phyloP scores from a whole-genome alignment of 805 yeast species.

The Zygosaccharomyces bailii region DNA sequence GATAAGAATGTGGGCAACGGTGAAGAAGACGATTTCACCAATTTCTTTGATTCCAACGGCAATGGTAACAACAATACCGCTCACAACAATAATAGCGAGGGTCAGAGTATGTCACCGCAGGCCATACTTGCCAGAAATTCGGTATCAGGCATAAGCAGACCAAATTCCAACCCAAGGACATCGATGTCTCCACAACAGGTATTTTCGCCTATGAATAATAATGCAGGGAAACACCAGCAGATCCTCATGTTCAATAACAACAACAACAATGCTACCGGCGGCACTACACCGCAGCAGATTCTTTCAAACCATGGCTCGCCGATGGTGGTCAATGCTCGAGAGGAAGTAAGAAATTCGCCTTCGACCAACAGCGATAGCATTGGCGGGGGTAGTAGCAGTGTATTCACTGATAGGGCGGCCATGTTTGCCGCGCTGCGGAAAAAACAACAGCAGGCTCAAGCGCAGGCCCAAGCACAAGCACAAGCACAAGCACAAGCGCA shows the following conservation, averaged over 20 bases:
- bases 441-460: constrained; percentile 35
- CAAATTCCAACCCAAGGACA: constrained; percentile 12
- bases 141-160: constrained; percentile 10
- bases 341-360: constrained; percentile 11
- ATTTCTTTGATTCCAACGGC: constrained; percentile 49
- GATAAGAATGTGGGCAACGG: constrained; percentile 15
- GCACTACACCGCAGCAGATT: constrained; percentile 30
- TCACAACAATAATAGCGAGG: constrained; percentile 7
- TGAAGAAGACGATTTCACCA: constrained; percentile 31
- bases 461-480: constrained; percentile 36
- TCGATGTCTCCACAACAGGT: constrained; percentile 29
- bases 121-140: constrained; percentile 34
- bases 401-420: constrained; percentile 39
- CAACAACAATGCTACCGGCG: constrained; percentile 16
- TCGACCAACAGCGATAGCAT: constrained; percentile 7
- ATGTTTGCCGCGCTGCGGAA: constrained; percentile 42
- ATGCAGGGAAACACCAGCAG: constrained; percentile 22
- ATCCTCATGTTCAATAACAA: constrained; percentile 16
- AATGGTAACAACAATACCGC: constrained; percentile 12
- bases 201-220: constrained; percentile 19
- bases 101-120: constrained; percentile 31
- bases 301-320: constrained; percentile 20
- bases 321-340: constrained; percentile 9
- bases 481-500: constrained; percentile 28
- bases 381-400: constrained; percentile 10